Percentiles rank a stretch among this genome's conserved stretches.
Evolutionary conservation across 805 yeast species (phyloP).

Genomic region (Isabelozyma heimii): DNA sequence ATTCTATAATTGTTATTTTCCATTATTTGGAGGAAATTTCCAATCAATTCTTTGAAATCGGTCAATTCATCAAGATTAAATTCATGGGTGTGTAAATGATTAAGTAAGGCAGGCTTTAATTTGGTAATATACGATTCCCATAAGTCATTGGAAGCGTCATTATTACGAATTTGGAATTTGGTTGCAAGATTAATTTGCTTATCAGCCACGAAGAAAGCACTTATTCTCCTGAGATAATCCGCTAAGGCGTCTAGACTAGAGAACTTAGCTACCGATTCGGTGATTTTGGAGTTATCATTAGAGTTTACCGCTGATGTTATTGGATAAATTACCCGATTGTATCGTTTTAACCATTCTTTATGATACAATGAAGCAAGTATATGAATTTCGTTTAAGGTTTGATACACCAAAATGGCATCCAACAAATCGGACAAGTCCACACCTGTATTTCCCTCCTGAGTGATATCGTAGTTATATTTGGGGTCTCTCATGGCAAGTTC

Average conservation of each 20-base stretch:
- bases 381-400: conserved; percentile 65
- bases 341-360: conserved; percentile 68
- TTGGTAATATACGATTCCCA: conserved; percentile 70
- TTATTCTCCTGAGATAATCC: conserved; percentile 54
- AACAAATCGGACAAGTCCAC: conserved; percentile 70
- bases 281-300: conserved; percentile 24
- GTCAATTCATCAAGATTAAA: conserved; percentile 44
- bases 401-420: conserved; percentile 80
- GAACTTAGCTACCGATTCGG: conserved; percentile 16
- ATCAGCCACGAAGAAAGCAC: conserved; percentile 79
- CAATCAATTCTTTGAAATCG: conserved; percentile 60
- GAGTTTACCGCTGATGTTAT: conserved; percentile 41
- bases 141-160: conserved; percentile 62
- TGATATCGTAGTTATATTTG: conserved; percentile 44
- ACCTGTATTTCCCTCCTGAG: conserved; percentile 36
- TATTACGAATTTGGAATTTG: conserved; percentile 58
- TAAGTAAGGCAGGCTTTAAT: conserved; percentile 55
- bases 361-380: conserved; percentile 60
- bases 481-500: conserved; percentile 74
- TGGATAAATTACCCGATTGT: conserved; percentile 69
- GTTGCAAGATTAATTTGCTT: conserved; percentile 63
- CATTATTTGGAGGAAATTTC: conserved; percentile 71
- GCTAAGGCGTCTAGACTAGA: conserved; percentile 1
- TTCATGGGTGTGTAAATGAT: conserved; percentile 41
- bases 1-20: conserved; percentile 68